Base-by-base conservation (phyloP, 2,329 filamentous ascomycete genomes). In the Dryadomyces quercivorus region DNA sequence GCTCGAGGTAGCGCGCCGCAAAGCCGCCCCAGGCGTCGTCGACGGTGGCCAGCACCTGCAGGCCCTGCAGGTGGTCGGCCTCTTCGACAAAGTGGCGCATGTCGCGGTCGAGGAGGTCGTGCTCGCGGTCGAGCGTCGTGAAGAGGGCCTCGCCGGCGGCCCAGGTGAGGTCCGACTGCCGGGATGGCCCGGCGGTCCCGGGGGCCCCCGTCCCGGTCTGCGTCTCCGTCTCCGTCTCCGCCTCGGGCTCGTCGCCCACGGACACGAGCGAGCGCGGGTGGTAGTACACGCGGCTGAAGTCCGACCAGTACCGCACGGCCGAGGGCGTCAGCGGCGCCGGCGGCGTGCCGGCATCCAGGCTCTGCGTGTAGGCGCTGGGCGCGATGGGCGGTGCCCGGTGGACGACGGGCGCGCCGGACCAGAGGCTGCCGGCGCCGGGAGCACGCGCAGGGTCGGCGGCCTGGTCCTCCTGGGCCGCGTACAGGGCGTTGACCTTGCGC, bases 271-370 rank as follows among this genome's bases (percentile, higher is more conserved):
- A 95, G 54, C 81, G 82, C 9, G 93, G 93, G 65, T 97, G 91
- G 66, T 87, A 96, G 69, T 83, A 98, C n/a, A 93, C 80, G 26
- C 89, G 82, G 61, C 88, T 94, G 69, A 90, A 97, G 68, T 98
- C 93, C 36, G 90, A 95, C 92, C 93, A 98, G 71, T 93, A 97
- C 53, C 89, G 81, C n/a, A 97, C 86, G 12, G 80, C 78, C 7
- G 82, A 78, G 1, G 82, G 75, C 1, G 77, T 85, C 20, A 95
- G 75, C 47, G 58, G 51, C 52, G 86, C 79, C 6, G 84, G 75
- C 3, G 78, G 67, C 5, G 78, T 66, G 21, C 89, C 90, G 34
- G 81, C 70, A 61, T 96, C 87, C 3, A 97, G 80, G 59, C 82
- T 85, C 63, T 81, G 77, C 64, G 94, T 89, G 67, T 95, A 97